Percentiles rank a stretch among this genome's conserved stretches.
phyloP scores from a whole-genome alignment of 2,329 filamentous ascomycete genomes.

The Pezicula rhizophila region DNA sequence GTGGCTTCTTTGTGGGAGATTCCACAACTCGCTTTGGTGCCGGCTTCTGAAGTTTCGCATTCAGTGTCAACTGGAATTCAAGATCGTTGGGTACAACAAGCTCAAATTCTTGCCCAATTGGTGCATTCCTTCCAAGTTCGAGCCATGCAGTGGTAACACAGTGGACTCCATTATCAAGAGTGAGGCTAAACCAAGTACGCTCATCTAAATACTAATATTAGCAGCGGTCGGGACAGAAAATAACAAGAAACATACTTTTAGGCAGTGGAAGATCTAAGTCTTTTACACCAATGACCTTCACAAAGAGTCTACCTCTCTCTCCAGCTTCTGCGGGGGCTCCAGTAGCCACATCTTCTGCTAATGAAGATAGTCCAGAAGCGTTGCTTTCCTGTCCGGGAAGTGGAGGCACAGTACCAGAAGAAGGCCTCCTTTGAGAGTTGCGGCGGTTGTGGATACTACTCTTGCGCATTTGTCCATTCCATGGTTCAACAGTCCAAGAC shows the following conservation, averaged over 20 bases:
- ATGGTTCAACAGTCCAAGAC: conserved; percentile 95
- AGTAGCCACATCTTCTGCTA: conserved; percentile 50
- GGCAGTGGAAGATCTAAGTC: conserved; percentile 89
- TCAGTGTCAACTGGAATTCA: conserved; percentile 96
- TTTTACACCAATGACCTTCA: conserved; percentile 98
- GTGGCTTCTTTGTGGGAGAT: conserved; percentile 61
- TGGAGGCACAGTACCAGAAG: conserved; percentile 64
- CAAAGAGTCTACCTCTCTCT: conserved; percentile 86
- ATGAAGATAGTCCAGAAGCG: conserved; percentile 52
- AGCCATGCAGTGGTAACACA: conserved; percentile 96
- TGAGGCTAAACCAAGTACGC: conserved; percentile 89
- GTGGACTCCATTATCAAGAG: conserved; percentile 95
- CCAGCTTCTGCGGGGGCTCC: conserved; percentile 65
- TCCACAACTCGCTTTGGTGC: conserved; percentile 48
- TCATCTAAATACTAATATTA: conserved; percentile 54
- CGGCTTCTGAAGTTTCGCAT: conserved; percentile 86
- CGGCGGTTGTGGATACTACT: conserved; percentile 56
- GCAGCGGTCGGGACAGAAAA: conserved; percentile 1
- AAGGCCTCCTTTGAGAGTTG: conserved; percentile 32
- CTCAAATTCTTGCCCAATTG: conserved; percentile 97
- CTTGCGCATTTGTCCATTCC: conserved; percentile 76
- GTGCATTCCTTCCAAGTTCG: conserved; percentile 83
- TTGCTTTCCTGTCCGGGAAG: conserved; percentile 85
- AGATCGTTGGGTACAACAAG: conserved; percentile 94
- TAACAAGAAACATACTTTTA: conserved; percentile 62